Evolutionary conservation across 768 basidiomycete species (phyloP).

Genomic region (Mycena maculata): DNA sequence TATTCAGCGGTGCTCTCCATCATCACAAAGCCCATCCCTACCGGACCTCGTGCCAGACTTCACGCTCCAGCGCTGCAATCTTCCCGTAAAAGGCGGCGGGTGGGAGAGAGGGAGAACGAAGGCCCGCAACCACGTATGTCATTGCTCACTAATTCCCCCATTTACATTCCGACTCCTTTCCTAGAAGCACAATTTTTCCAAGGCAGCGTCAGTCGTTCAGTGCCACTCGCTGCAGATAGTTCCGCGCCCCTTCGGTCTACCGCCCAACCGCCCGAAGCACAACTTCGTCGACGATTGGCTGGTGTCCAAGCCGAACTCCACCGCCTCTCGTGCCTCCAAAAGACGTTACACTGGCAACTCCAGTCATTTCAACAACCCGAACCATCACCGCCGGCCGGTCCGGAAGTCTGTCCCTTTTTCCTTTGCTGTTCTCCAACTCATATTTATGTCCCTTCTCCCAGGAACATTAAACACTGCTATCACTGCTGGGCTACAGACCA

Average conservation of each 20-base stretch:
- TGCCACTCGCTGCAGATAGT: background rate
- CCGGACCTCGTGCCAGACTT: constrained; percentile 1
- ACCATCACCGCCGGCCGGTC: background rate
- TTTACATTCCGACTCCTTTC: background rate
- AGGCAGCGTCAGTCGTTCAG: background rate
- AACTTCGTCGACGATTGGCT: background rate
- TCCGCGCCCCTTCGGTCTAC: background rate
- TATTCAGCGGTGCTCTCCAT: background rate
- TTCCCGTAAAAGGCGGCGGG: background rate
- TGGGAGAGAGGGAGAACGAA: background rate
- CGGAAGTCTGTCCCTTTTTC: background rate
- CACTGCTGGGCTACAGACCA: background rate
- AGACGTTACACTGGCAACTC: constrained; percentile 1
- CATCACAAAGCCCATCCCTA: background rate
- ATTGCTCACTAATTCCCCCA: background rate
- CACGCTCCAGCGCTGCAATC: background rate
- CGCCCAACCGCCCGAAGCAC: background rate
- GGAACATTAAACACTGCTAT: background rate
- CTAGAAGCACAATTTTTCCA: background rate
- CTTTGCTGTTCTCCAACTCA: background rate
- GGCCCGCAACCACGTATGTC: background rate
- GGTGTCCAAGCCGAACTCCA: constrained; percentile 2
- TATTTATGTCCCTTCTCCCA: background rate
- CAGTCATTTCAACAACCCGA: background rate
- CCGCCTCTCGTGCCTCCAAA: background rate